Evolutionary conservation across 2,329 filamentous ascomycete species (phyloP), one percentile per base, ranked within the genome.

Genomic region (Trichophyton verrucosum): DNA sequence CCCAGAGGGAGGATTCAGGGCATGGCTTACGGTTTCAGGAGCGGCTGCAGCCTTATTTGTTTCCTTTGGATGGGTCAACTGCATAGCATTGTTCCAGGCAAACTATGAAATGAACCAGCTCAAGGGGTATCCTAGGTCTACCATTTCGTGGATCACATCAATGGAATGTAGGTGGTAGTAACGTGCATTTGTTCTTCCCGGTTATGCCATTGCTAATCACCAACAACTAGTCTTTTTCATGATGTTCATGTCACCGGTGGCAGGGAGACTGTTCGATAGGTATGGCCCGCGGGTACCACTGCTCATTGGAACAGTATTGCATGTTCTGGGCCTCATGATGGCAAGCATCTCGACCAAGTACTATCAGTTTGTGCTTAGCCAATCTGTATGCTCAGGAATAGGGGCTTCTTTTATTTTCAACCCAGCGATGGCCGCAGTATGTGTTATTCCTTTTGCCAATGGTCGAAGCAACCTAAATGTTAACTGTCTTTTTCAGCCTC

Each of bases 291-390:
- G 79, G 27, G 78, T 73, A 51, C 72, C 88, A 1, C 68, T 82
- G 1, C 44, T 80, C 0, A 67, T 73, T 36, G 81, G 81, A 22
- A 77, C 76, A 2, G 72, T 82, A 58, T 67, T 83, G 60, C 80
- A 82, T 62, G 78, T 86, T 15, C 80, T 86, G 60, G 80, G 81
- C 1, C 67, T 86, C 3, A 85, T 87, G 81, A 85, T 86, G 82
- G 76, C 81, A 0, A 80, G 77, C 6, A 70, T 86, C 61, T 84
- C 76, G 59, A 79, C 73, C 0, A 65, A 80, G 60, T 82, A 81
- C 67, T 82, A 78, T 64, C 80, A 82, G 42, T 78, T 82, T 66
- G 69, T 82, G 38, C 68, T 73, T 0, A 67, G 67, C 1, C 67
- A 72, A 57, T 69, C 77, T 3, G 69, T 82, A 2, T 81, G 79